A percentile compares a stretch with the other conserved stretches of the same genome.
These are phyloP conservation scores for Euphrasia confusa DNA, from an alignment of 257 asterid species.

Conservation along the genomic window DNA sequence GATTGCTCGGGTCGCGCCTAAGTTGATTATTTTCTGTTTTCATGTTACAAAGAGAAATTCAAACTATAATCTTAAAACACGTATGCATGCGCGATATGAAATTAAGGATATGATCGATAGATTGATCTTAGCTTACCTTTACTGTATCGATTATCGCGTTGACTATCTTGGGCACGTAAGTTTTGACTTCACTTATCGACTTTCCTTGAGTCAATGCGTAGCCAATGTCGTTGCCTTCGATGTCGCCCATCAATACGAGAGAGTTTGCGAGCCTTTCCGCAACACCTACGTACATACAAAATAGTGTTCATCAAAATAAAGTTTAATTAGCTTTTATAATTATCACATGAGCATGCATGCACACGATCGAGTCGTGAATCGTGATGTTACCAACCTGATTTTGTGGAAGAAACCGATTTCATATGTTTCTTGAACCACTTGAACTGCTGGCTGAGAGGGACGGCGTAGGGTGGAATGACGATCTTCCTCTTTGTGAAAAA, in stretches of 20 bases:
- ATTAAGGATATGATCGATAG: too few species aligned
- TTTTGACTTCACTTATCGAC: neutral
- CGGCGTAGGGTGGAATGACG: neutral
- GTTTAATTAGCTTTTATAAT: too few species aligned
- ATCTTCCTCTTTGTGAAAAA: neutral
- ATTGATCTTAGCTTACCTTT: neutral
- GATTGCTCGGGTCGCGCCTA: neutral
- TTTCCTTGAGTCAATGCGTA: conserved; percentile 5
- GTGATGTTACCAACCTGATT: too few species aligned
- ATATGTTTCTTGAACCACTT: neutral
- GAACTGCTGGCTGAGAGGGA: neutral
- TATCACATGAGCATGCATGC: too few species aligned
- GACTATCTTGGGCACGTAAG: neutral
- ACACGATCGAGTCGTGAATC: too few species aligned
- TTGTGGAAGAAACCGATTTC: neutral
- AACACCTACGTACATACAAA: too few species aligned
- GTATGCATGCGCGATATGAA: too few species aligned
- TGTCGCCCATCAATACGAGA: conserved; percentile 3
- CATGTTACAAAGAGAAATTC: neutral
- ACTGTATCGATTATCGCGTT: neutral
- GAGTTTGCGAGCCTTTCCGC: neutral
- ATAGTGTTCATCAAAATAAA: too few species aligned
- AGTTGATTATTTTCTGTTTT: neutral
- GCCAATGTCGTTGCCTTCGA: neutral
- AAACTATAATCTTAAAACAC: too few species aligned